A percentile compares a stretch with the other conserved stretches of the same genome.
These are phyloP conservation scores for Hypoxylon fragiforme DNA, from an alignment of 495 filamentous ascomycete species.

Conservation along the genomic window DNA sequence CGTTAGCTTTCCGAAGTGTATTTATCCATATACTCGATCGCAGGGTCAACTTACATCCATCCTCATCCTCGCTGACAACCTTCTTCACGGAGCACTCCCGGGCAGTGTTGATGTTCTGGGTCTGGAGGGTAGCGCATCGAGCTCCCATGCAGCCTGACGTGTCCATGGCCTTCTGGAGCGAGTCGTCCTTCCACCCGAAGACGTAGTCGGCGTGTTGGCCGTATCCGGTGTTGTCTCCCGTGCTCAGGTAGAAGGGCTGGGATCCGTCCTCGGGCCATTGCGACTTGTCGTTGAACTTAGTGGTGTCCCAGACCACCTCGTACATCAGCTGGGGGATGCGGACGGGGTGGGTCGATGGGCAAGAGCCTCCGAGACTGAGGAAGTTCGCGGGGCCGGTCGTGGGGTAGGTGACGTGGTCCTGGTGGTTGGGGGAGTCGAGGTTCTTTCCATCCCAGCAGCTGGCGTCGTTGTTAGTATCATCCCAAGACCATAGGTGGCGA, in stretches of 20 bases:
- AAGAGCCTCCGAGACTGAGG: constrained; percentile 46
- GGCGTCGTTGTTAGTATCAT: constrained; percentile 7
- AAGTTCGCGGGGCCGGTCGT: constrained; percentile 51
- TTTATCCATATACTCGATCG: too few species aligned
- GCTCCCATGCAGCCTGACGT: constrained; percentile 49
- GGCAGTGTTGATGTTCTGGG: constrained; percentile 41
- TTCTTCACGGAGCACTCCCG: constrained; percentile 33
- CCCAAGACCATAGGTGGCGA: neutral
- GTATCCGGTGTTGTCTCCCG: constrained; percentile 48
- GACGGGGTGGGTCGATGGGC: constrained; percentile 53
- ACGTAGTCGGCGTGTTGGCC: constrained; percentile 57
- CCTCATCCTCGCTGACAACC: constrained; percentile 31
- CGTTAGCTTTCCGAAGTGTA: too few species aligned
- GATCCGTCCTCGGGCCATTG: constrained; percentile 51
- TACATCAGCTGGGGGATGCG: constrained; percentile 56
- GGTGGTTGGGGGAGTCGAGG: constrained; percentile 58
- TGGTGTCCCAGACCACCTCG: constrained; percentile 57
- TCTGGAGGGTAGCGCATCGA: constrained; percentile 41
- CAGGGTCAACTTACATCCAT: constrained; percentile 33
- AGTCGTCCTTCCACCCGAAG: constrained; percentile 53
- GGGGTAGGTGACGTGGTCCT: constrained; percentile 54
- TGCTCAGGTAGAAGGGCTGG: constrained; percentile 53
- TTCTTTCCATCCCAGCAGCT: constrained; percentile 60
- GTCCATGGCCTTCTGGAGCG: constrained; percentile 55
- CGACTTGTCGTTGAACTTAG: constrained; percentile 48